These are phyloP conservation scores for Umbilicus rupestris DNA, from an alignment of 164 flowering plant species.

Conservation along the genomic window DNA sequence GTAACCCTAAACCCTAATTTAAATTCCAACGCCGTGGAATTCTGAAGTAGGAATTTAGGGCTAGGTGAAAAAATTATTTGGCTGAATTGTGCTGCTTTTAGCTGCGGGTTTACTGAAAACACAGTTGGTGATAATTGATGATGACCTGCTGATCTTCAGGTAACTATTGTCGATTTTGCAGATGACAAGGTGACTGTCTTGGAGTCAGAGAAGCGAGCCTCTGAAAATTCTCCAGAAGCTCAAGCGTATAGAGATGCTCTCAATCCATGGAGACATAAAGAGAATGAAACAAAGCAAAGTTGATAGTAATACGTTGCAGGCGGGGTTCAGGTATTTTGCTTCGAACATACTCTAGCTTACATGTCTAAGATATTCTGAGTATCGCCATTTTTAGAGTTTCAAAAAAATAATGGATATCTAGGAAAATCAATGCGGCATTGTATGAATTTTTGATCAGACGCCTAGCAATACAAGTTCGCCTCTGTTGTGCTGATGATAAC, in stretches of 20 bases:
- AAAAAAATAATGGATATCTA: not conserved
- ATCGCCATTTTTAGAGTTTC: not conserved
- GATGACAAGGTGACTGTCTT: conserved; percentile 89
- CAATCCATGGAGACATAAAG: conserved; percentile 76
- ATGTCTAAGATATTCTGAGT: not conserved
- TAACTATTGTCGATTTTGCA: conserved; percentile 15
- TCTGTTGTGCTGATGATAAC: too few relatives aligned
- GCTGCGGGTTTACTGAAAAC: not conserved
- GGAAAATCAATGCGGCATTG: not conserved
- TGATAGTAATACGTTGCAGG: not conserved
- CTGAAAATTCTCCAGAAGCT: conserved; percentile 76
- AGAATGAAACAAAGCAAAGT: conserved; percentile 25
- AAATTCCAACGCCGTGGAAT: not conserved
- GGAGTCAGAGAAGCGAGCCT: conserved; percentile 85
- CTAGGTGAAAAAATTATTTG: too few relatives aligned
- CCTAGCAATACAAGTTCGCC: too few relatives aligned
- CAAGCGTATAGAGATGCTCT: conserved; percentile 71
- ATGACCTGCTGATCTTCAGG: too few relatives aligned
- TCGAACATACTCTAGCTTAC: not conserved
- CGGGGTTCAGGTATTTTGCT: not conserved
- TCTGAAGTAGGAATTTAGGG: not conserved
- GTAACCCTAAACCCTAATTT: not conserved
- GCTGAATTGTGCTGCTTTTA: too few relatives aligned
- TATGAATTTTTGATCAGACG: too few relatives aligned
- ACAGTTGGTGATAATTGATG: not conserved